Evolutionary conservation across 306 rosid genomes (phyloP).

Genomic region (Phaseolus lunatus): DNA sequence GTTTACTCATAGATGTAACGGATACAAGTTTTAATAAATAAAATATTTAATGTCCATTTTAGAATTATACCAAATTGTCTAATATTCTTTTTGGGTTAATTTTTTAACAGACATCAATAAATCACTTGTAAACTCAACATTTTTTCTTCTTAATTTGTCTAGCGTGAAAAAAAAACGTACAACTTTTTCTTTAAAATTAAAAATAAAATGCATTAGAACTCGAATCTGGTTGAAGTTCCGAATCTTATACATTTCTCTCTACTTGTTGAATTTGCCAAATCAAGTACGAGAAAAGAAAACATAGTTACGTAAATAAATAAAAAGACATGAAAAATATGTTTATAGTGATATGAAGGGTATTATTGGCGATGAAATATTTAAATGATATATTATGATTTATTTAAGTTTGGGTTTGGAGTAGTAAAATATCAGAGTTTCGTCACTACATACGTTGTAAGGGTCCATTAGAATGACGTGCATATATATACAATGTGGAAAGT

Average conservation of each 20-base stretch:
- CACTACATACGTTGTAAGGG: slow-evolving; percentile 7
- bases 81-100: background rate
- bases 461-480: slow-evolving; percentile 34
- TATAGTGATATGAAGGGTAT: background rate
- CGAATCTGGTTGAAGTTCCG: background rate
- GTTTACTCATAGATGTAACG: too few relatives aligned
- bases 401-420: background rate
- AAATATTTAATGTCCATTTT: too few relatives aligned
- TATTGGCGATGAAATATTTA: background rate
- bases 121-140: too few relatives aligned
- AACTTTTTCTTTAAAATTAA: too few relatives aligned
- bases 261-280: background rate
- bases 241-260: background rate
- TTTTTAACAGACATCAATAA: too few relatives aligned
- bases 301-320: background rate
- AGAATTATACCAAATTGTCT: background rate
- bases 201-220: too few relatives aligned
- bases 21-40: too few relatives aligned
- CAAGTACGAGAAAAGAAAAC: too few relatives aligned
- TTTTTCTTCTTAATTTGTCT: too few relatives aligned
- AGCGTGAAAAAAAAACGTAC: too few relatives aligned
- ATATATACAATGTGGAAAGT: slow-evolving; percentile 20
- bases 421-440: slow-evolving; percentile 21
- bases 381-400: background rate
- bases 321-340: background rate